Conservation (phyloP, 108 stramenopile genomes). For the Cylindrotheca closterium region DNA sequence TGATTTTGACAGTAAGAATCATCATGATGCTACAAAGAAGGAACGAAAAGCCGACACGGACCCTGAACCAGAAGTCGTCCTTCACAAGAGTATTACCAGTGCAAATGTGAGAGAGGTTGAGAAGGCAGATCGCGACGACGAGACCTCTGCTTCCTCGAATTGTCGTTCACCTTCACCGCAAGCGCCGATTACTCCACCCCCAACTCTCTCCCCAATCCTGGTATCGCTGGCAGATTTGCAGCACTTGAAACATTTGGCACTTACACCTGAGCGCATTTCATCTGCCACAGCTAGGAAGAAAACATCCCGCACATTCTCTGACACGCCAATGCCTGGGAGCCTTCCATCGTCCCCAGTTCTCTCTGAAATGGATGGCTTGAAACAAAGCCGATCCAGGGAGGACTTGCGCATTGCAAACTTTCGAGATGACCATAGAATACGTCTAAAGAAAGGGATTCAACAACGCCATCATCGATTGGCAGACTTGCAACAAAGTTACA, state of each 20-base stretch:
- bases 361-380: slow-evolving; percentile 10
- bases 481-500: slow-evolving; percentile 14
- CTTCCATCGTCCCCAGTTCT: slow-evolving; percentile 41
- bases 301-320: slow-evolving; percentile 1
- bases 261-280: slow-evolving; percentile 17
- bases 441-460: background rate
- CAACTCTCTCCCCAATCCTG: slow-evolving; percentile 68
- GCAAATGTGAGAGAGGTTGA: no score
- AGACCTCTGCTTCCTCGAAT: background rate
- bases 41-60: no score
- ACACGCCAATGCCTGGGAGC: slow-evolving; percentile 18
- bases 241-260: slow-evolving; percentile 21
- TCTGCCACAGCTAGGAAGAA: slow-evolving; percentile 1
- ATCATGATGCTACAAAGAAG: no score
- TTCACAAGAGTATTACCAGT: no score
- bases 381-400: slow-evolving; percentile 53
- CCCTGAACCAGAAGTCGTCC: no score
- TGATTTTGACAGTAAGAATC: no score
- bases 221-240: slow-evolving; percentile 72
- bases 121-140: slow-evolving; percentile 1
- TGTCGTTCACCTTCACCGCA: slow-evolving; percentile 47
- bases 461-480: slow-evolving; percentile 1
- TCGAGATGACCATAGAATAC: slow-evolving; percentile 41
- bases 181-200: slow-evolving; percentile 66
- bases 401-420: slow-evolving; percentile 43